A percentile compares a stretch with the other conserved stretches of the same genome.
phyloP scores from a whole-genome alignment of 2,329 filamentous ascomycete genomes.

The Pestalotiopsis sp. region DNA sequence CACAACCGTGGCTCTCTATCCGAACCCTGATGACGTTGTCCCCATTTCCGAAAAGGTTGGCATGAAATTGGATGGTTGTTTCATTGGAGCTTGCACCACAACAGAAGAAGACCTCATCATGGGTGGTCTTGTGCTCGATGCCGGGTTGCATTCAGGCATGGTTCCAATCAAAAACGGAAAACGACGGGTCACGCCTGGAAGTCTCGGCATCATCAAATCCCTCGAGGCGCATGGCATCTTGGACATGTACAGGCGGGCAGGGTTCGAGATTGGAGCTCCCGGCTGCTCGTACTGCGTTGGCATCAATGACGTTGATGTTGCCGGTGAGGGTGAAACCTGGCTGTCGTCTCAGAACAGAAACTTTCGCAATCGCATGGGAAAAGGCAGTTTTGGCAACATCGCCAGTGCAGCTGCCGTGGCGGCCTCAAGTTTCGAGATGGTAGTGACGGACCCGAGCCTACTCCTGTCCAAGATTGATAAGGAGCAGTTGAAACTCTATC shows the following conservation, averaged over 20 bases:
- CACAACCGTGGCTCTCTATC: slow-evolving; percentile 42
- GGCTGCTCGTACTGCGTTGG: slow-evolving; percentile 49
- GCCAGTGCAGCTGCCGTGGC: slow-evolving; percentile 48
- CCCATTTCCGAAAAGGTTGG: slow-evolving; percentile 35
- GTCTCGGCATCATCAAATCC: slow-evolving; percentile 37
- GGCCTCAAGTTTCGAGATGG: slow-evolving; percentile 47
- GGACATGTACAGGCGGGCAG: slow-evolving; percentile 40
- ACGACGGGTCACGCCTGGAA: slow-evolving; percentile 42
- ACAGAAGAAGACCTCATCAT: slow-evolving; percentile 46
- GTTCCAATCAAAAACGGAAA: slow-evolving; percentile 33
- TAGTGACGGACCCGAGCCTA: slow-evolving; percentile 37
- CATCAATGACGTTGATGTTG: slow-evolving; percentile 40
- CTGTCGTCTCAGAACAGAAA: slow-evolving; percentile 48
- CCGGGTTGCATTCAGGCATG: slow-evolving; percentile 35
- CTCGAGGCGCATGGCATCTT: slow-evolving; percentile 36
- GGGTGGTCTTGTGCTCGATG: slow-evolving; percentile 41
- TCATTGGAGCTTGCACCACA: slow-evolving; percentile 50
- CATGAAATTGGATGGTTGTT: slow-evolving; percentile 41
- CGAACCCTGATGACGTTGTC: slow-evolving; percentile 44
- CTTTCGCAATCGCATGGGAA: slow-evolving; percentile 47
- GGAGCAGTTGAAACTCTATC: slow-evolving; percentile 18
- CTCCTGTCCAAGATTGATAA: slow-evolving; percentile 29
- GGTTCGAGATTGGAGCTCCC: slow-evolving; percentile 42
- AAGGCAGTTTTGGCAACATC: slow-evolving; percentile 44
- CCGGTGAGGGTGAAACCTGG: slow-evolving; percentile 43